Conservation (phyloP, 306 rosid genomes). For the Rosa persica region DNA sequence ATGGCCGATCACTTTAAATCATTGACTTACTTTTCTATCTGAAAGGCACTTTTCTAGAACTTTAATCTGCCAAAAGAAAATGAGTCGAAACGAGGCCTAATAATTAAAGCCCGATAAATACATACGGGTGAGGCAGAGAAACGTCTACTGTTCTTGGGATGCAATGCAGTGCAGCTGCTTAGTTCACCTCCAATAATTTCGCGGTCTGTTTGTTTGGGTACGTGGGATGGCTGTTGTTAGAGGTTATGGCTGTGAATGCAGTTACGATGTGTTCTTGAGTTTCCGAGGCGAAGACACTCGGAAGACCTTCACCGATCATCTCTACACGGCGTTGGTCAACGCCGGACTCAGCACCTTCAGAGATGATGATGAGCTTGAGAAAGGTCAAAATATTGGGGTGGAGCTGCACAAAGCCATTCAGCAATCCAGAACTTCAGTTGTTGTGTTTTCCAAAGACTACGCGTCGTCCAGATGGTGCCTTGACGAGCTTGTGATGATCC, state of each 20-base stretch:
- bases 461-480: neutral
- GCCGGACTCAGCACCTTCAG: neutral
- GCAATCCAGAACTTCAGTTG: neutral
- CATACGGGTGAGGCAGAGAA: no score
- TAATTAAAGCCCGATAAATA: no score
- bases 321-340: neutral
- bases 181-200: no score
- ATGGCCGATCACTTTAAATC: no score
- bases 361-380: neutral
- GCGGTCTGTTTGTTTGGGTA: no score
- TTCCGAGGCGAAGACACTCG: neutral
- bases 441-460: neutral
- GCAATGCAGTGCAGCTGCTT: no score
- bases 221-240: no score
- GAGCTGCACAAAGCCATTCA: neutral
- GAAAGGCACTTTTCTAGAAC: no score
- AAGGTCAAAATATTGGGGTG: neutral
- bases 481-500: neutral
- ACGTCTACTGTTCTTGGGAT: no score
- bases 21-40: no score
- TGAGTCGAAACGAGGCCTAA: no score
- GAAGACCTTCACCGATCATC: neutral
- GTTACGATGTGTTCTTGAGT: neutral
- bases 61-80: no score
- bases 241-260: neutral